A percentile compares a stretch with the other conserved stretches of the same genome.
These are phyloP conservation scores for Lolium perenne DNA, from an alignment of 176 grass and related monocot genomes.

Conservation along the genomic window DNA sequence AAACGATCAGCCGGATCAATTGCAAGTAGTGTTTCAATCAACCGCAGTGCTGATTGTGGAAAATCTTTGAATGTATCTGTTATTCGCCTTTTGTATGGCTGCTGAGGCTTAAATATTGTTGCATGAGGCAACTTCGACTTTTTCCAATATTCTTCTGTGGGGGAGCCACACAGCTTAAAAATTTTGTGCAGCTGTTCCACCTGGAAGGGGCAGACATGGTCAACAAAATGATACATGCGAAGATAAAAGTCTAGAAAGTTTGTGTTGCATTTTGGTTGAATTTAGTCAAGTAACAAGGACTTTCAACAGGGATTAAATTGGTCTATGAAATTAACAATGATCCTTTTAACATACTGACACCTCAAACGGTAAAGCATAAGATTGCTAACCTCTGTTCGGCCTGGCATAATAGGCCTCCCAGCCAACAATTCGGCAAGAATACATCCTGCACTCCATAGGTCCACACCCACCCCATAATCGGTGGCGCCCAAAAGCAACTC, in stretches of 20 bases:
- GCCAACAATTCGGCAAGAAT: constrained; percentile 78
- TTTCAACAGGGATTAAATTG: not conserved
- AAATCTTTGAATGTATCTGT: constrained; percentile 78
- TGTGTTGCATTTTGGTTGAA: not conserved
- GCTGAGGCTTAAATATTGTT: constrained; percentile 90
- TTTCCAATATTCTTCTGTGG: constrained; percentile 90
- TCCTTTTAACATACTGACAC: constrained; percentile 20
- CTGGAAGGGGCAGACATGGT: constrained; percentile 51
- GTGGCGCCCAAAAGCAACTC: constrained; percentile 78
- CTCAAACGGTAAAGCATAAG: not conserved
- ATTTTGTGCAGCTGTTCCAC: constrained; percentile 93
- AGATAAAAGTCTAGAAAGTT: not conserved
- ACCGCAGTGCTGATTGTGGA: constrained; percentile 71
- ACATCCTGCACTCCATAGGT: constrained; percentile 85
- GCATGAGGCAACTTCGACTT: constrained; percentile 78
- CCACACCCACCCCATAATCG: constrained; percentile 79
- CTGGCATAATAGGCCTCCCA: constrained; percentile 88
- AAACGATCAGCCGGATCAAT: constrained; percentile 84
- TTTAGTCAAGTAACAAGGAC: constrained; percentile 1
- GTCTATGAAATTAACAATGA: not conserved
- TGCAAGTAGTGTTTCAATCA: constrained; percentile 78
- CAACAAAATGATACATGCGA: constrained; percentile 28
- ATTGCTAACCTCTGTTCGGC: constrained; percentile 78
- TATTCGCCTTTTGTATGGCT: constrained; percentile 79
- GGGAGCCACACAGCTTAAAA: constrained; percentile 88